These are phyloP conservation scores for Kazachstania bromeliacearum DNA, from an alignment of 805 yeast species.

Conservation along the genomic window DNA sequence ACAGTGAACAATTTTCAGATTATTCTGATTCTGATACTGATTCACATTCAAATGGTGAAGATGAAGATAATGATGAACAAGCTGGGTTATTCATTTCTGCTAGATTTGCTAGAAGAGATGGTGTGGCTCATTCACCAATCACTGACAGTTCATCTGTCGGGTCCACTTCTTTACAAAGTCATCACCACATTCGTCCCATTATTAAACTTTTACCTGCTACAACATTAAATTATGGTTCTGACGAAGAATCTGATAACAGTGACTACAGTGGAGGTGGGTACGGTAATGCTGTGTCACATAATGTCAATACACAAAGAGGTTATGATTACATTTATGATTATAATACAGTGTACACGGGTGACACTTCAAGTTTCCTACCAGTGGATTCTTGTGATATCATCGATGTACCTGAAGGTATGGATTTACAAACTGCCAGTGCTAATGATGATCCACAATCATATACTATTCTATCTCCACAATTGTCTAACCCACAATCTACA, in stretches of 20 bases:
- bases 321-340: constrained; percentile 74
- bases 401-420: constrained; percentile 30
- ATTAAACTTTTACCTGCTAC: constrained; percentile 83
- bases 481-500: neutral
- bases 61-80: constrained; percentile 27
- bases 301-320: constrained; percentile 62
- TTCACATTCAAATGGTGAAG: constrained; percentile 13
- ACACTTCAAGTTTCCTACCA: constrained; percentile 30
- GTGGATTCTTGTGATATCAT: constrained; percentile 29
- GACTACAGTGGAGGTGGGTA: constrained; percentile 27
- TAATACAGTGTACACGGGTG: constrained; percentile 61
- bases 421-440: constrained; percentile 26
- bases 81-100: constrained; percentile 29
- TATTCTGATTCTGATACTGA: constrained; percentile 6
- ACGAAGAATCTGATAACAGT: constrained; percentile 40
- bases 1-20: constrained; percentile 3
- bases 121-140: constrained; percentile 17
- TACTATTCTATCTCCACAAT: constrained; percentile 1
- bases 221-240: constrained; percentile 66
- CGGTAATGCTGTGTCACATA: constrained; percentile 55
- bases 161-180: constrained; percentile 10
- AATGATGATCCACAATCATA: constrained; percentile 13
- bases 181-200: constrained; percentile 34
- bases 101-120: constrained; percentile 24
- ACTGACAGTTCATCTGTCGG: constrained; percentile 22